Evolutionary conservation across 257 asterid species (phyloP), one percentile per base, ranked within the genome.

Genomic region (Ocimum tenuiflorum): DNA sequence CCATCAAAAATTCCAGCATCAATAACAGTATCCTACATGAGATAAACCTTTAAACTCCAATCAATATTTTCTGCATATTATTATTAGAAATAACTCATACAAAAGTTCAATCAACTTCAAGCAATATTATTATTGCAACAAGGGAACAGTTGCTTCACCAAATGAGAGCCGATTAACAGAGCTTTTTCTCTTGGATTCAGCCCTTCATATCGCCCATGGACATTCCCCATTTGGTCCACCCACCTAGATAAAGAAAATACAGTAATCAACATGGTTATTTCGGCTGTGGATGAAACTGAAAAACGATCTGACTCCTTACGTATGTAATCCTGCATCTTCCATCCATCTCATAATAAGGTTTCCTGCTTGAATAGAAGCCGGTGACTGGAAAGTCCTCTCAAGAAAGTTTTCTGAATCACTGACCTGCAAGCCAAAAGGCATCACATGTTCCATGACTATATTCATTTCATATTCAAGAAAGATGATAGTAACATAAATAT

Each of bases 1-100:
- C 99, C 97, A 74, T 94, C 99, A 72, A 83, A 90, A 18, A 69
- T 63, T 68, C 97, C 99, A 79, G 97, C 99, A 77, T 94, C 99
- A 62, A 88, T 81, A 55, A 94, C 99, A 18, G 99, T 94, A 67
- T 94, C 99, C 97, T 94, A 79, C 67, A 74, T 29, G 41, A 64
- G 72, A 78, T 52, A 56, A 57, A 43, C 23, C 42, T 31, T 58
- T 58, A 43, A 68, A 38, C 39, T 27, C 42, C 4, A 65, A 15
- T 49, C 19, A 15, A 20, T 23, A 31, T 36, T 36, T 15, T 47
- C 35, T 35, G 10, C 46, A 0, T 51, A 53, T 22, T 12, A 53
- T 17, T 12, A 43, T 18, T 14, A 24, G 20, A 66, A 53, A 46
- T 39, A 17, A 51, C 52, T 51, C 38, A 38, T 23, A 50, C 58